Conservation (phyloP, 108 stramenopile genomes). For the Discostella stelligeroides region DNA sequence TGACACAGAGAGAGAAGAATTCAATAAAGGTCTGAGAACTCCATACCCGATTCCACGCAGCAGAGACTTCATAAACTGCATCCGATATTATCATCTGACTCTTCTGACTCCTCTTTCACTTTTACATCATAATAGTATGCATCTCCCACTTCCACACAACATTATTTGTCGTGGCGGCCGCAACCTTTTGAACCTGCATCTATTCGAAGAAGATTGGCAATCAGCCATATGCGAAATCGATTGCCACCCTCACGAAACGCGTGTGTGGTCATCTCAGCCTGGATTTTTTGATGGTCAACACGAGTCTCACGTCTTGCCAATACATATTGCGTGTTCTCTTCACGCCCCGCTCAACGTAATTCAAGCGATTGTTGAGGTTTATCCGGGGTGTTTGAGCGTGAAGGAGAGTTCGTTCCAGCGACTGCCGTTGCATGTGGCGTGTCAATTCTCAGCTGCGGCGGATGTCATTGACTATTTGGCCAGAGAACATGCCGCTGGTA, state of each 20-base stretch:
- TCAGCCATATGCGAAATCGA: slow-evolving; percentile 60
- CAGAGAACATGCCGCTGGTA: slow-evolving; percentile 56
- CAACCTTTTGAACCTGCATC: slow-evolving; percentile 30
- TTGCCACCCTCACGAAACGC: slow-evolving; percentile 70
- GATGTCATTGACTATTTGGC: slow-evolving; percentile 71
- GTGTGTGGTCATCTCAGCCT: slow-evolving; percentile 75
- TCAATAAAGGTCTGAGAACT: too few relatives aligned
- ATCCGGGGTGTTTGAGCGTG: slow-evolving; percentile 60
- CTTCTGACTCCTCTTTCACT: slow-evolving; percentile 13
- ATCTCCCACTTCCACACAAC: slow-evolving; percentile 14
- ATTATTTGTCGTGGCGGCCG: slow-evolving; percentile 14
- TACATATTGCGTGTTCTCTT: slow-evolving; percentile 84
- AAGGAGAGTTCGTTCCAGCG: slow-evolving; percentile 72
- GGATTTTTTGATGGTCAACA: slow-evolving; percentile 85
- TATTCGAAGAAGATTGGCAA: slow-evolving; percentile 84
- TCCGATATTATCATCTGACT: neutral
- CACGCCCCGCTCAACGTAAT: slow-evolving; percentile 67
- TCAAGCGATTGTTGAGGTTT: slow-evolving; percentile 59
- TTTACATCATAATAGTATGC: slow-evolving; percentile 20
- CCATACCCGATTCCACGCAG: too few relatives aligned
- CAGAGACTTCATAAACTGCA: neutral
- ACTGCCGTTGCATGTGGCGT: slow-evolving; percentile 78
- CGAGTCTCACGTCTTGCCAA: slow-evolving; percentile 66
- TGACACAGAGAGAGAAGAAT: too few relatives aligned
- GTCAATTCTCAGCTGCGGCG: slow-evolving; percentile 67